Evolutionary conservation across 306 rosid species (phyloP), one percentile per base, ranked within the genome.

Genomic region (Quercus ilex): DNA sequence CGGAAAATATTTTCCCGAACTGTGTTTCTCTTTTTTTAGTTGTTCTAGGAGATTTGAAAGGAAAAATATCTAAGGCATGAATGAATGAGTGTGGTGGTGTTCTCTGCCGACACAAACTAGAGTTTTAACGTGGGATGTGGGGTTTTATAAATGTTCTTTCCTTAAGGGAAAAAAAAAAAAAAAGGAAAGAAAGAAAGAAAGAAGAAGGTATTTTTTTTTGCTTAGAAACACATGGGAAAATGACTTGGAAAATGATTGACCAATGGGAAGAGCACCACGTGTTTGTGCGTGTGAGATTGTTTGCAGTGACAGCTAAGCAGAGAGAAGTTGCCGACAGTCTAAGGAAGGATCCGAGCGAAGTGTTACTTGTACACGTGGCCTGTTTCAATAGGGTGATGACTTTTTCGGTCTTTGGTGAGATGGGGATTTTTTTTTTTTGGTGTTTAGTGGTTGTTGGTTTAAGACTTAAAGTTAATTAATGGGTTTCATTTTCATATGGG

Each of bases 221-320:
- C 14, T 46, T 67, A 15, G 25, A 21, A 78, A 81, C 30, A n/a
- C 52, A 20, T 51, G 53, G 17, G 58, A 64, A 20, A 41, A 26
- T 13, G 79, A 79, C 43, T 1, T 1, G 21, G 80, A 80, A 58
- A 73, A 71, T 77, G 6, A 11, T 35, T 25, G 38, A 23, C 84
- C 80, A 87, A 88, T 88, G 20, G 43, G 63, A 80, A 7, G 0
- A 0, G 0, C 5, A 89, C 79, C 94, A 85, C 84, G 90, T 86
- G 91, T 49, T 5, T 0, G 4, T 1, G 41, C 38, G 30, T 6
- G 80, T 71, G 76, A 30, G 76, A 41, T 84, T 82, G 87, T 78
- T 74, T 83, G 41, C 55, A 72, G 79, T 85, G 89, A 91, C 97
- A 91, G 87, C 94, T 90, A 87, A 85, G 92, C 85, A 58, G 76